Percentiles rank a stretch among this genome's conserved stretches.
Evolutionary conservation across 176 grass and related monocot genomes (phyloP).

Genomic region (Carex kokanica): DNA sequence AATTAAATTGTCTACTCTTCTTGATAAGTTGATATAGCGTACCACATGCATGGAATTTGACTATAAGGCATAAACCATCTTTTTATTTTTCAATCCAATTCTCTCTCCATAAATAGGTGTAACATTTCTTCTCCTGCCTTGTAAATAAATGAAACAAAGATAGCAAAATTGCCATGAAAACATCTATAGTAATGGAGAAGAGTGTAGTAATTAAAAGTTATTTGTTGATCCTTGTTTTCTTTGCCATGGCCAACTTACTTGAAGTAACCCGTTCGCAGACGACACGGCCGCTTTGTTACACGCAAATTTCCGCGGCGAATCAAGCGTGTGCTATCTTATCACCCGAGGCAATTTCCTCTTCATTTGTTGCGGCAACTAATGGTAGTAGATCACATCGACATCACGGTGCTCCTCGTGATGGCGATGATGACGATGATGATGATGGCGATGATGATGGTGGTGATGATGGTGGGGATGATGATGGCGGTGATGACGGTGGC

Average conservation of each 20-base stretch:
- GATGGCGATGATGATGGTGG: background rate
- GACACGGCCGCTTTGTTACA: slow-evolving; percentile 57
- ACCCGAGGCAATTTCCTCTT: background rate
- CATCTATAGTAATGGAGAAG: background rate
- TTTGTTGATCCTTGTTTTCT: slow-evolving; percentile 15
- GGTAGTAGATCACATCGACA: background rate
- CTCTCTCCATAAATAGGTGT: slow-evolving; percentile 15
- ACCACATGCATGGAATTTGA: slow-evolving; percentile 1
- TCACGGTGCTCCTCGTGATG: background rate
- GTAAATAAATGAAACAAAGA: slow-evolving; percentile 1
- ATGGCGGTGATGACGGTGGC: background rate
- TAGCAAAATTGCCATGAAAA: background rate
- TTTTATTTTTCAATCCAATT: background rate
- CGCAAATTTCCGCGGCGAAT: slow-evolving; percentile 69
- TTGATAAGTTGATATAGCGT: slow-evolving; percentile 16
- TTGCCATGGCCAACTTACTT: background rate
- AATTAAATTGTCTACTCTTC: background rate
- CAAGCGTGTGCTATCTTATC: slow-evolving; percentile 65
- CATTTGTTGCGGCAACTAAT: background rate
- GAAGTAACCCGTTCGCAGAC: background rate
- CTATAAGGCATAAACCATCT: background rate
- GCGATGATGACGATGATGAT: background rate
- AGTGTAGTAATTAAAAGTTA: background rate
- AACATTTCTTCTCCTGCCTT: background rate
- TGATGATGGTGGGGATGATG: background rate